phyloP scores from a whole-genome alignment of 2,329 filamentous ascomycete species.

The Dendrostoma leiphaemia region DNA sequence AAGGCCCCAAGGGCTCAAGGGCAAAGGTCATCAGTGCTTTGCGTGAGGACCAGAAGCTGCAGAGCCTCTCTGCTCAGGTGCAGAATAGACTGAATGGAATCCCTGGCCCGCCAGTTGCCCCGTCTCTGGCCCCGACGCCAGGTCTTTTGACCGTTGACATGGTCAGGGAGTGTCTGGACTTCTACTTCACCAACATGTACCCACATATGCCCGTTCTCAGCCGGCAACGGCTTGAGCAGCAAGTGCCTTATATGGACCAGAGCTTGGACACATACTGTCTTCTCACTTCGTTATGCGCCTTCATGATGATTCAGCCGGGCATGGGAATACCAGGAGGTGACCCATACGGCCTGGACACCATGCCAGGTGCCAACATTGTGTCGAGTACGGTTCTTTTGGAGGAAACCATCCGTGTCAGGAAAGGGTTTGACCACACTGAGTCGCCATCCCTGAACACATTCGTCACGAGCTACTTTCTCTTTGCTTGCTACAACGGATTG shows the following conservation, averaged over 20 bases:
- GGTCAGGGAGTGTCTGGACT: slow-evolving; percentile 64
- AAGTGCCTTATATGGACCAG: slow-evolving; percentile 59
- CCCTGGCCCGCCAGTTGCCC: slow-evolving; percentile 44
- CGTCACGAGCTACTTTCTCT: slow-evolving; percentile 77
- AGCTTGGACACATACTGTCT: slow-evolving; percentile 64
- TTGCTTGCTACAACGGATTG: slow-evolving; percentile 68
- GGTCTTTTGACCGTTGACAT: slow-evolving; percentile 61
- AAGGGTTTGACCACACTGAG: slow-evolving; percentile 60
- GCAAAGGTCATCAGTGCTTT: slow-evolving; percentile 76
- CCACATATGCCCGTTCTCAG: slow-evolving; percentile 61
- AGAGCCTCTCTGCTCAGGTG: slow-evolving; percentile 60
- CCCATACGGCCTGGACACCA: slow-evolving; percentile 53
- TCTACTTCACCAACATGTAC: slow-evolving; percentile 69
- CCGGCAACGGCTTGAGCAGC: slow-evolving; percentile 55
- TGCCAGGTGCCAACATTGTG: slow-evolving; percentile 59
- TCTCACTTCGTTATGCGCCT: slow-evolving; percentile 62
- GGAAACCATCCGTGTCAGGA: slow-evolving; percentile 64
- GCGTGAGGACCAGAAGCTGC: slow-evolving; percentile 66
- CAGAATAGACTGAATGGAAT: slow-evolving; percentile 60
- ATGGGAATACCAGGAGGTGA: slow-evolving; percentile 60
- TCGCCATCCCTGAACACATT: slow-evolving; percentile 55
- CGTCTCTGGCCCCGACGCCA: slow-evolving; percentile 52
- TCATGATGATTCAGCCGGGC: slow-evolving; percentile 68
- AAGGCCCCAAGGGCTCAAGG: slow-evolving; percentile 71
- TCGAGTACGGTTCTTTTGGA: slow-evolving; percentile 66